Conservation (phyloP, 2,329 filamentous ascomycete species). For the Fusarium sp. region DNA sequence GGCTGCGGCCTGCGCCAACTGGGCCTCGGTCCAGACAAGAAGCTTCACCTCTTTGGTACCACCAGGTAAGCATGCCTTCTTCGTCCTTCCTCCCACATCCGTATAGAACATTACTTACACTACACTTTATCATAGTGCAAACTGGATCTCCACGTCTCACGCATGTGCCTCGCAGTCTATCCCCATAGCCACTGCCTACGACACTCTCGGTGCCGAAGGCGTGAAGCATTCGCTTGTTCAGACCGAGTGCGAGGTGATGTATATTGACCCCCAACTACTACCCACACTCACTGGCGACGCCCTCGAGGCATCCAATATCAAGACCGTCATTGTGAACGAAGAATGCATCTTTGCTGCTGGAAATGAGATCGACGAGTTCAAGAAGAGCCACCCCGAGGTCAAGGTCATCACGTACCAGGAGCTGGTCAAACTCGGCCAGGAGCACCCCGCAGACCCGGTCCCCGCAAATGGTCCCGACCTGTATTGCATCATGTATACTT, state of each 20-base stretch:
- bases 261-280: constrained; percentile 81
- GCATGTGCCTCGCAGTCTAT: constrained; percentile 84
- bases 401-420: constrained; percentile 67
- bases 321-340: constrained; percentile 73
- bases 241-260: constrained; percentile 84
- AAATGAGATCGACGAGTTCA: constrained; percentile 66
- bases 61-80: constrained; percentile 69
- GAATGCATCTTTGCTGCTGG: constrained; percentile 63
- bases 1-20: constrained; percentile 80
- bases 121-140: constrained; percentile 62
- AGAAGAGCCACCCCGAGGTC: constrained; percentile 66
- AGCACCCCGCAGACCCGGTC: constrained; percentile 76
- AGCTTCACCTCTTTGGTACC: constrained; percentile 84
- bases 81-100: constrained; percentile 3
- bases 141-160: constrained; percentile 88
- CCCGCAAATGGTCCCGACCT: constrained; percentile 82
- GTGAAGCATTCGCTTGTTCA: constrained; percentile 88
- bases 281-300: constrained; percentile 69
- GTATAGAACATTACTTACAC: not conserved
- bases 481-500: constrained; percentile 89
- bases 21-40: constrained; percentile 74
- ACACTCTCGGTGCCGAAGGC: constrained; percentile 87
- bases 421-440: constrained; percentile 68
- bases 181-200: constrained; percentile 93
- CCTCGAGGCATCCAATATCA: constrained; percentile 68